These are phyloP conservation scores for Selaginella tamariscina DNA, from an alignment of 75 land plant genomes.

Conservation along the genomic window DNA sequence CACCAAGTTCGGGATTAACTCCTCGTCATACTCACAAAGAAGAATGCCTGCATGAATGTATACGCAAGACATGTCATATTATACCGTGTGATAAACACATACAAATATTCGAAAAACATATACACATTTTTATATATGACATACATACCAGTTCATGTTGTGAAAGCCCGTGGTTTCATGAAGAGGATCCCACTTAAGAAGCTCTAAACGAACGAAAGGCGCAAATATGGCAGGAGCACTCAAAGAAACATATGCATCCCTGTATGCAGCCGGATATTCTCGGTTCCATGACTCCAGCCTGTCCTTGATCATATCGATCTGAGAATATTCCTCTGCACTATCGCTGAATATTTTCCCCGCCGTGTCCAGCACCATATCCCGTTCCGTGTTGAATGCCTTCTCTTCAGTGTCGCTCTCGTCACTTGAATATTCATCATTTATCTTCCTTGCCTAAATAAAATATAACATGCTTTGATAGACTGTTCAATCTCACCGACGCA, in stretches of 20 bases:
- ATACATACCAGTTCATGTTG: slow-evolving; percentile 71
- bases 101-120: neutral
- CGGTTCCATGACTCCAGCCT: slow-evolving; percentile 75
- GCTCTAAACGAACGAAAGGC: slow-evolving; percentile 91
- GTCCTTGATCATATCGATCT: slow-evolving; percentile 57
- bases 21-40: slow-evolving; percentile 70
- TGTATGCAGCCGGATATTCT: slow-evolving; percentile 41
- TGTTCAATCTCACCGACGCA: slow-evolving; percentile 6
- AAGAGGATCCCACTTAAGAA: slow-evolving; percentile 94
- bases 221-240: slow-evolving; percentile 85
- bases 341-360: slow-evolving; percentile 77
- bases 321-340: slow-evolving; percentile 70
- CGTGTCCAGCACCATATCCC: slow-evolving; percentile 46
- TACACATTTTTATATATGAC: neutral
- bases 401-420: slow-evolving; percentile 95
- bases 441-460: slow-evolving; percentile 1
- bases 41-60: slow-evolving; percentile 46
- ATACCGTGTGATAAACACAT: neutral
- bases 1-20: slow-evolving; percentile 73
- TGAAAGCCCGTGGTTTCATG: slow-evolving; percentile 50
- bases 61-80: neutral
- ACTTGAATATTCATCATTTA: slow-evolving; percentile 44
- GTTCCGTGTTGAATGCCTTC: slow-evolving; percentile 48
- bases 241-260: slow-evolving; percentile 82
- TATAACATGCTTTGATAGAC: neutral